phyloP scores from a whole-genome alignment of 2,329 filamentous ascomycete species.

The Aspergillus pseudoglaucus region DNA sequence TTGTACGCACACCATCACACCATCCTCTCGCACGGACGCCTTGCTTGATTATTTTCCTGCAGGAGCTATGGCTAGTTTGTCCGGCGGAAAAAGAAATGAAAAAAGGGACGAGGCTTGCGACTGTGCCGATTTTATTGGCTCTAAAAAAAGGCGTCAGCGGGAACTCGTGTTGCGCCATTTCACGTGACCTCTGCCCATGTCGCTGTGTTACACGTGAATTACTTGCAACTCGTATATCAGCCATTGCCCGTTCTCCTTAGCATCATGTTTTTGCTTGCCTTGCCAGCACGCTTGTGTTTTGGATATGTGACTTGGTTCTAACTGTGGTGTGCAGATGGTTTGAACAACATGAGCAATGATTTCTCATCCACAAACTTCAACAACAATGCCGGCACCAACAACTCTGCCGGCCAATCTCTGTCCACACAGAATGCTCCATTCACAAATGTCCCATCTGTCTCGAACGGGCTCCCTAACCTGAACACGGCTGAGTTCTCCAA shows the following conservation, averaged over 20 bases:
- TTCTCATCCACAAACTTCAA: slow-evolving; percentile 25
- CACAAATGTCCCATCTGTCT: slow-evolving; percentile 14
- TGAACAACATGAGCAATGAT: slow-evolving; percentile 26
- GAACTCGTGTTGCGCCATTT: slow-evolving; percentile 26
- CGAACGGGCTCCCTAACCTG: slow-evolving; percentile 11
- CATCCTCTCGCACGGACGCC: slow-evolving; percentile 3
- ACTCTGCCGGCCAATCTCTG: slow-evolving; percentile 9
- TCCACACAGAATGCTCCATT: slow-evolving; percentile 20
- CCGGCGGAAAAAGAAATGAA: neutral
- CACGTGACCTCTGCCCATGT: slow-evolving; percentile 23
- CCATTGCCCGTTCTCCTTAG: neutral
- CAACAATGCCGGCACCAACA: slow-evolving; percentile 8
- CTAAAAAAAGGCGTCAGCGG: slow-evolving; percentile 12
- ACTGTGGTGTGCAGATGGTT: slow-evolving; percentile 18
- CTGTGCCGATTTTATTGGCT: slow-evolving; percentile 7
- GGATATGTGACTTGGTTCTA: slow-evolving; percentile 4
- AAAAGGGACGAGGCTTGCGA: neutral
- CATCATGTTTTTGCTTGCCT: neutral
- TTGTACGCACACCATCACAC: slow-evolving; percentile 9
- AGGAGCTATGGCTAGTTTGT: slow-evolving; percentile 4
- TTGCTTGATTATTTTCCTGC: neutral
- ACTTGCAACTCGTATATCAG: neutral
- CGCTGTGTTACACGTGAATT: neutral
- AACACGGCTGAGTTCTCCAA: slow-evolving; percentile 8
- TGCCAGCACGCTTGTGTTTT: neutral